Percentiles rank a stretch among this genome's conserved stretches.
These are phyloP conservation scores for Cladosporium sp. DNA, from an alignment of 2,329 filamentous ascomycete species.

Conservation along the genomic window DNA sequence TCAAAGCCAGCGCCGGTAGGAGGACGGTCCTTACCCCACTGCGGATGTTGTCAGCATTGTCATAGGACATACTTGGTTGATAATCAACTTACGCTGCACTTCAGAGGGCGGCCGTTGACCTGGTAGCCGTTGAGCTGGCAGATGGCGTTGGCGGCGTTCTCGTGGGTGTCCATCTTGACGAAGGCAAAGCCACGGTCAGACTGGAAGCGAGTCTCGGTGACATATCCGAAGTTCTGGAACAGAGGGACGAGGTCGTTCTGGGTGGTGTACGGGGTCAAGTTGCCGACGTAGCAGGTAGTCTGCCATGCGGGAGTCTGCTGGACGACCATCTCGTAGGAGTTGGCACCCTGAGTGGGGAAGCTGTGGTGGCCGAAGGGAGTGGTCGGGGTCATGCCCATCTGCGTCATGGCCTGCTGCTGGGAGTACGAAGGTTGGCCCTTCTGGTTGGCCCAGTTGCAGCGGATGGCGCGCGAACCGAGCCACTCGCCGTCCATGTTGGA, in stretches of 20 bases:
- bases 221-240: constrained; percentile 98
- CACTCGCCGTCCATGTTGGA: constrained; percentile 99
- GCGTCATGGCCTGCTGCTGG: constrained; percentile 94
- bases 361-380: constrained; percentile 90
- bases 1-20: constrained; percentile 59
- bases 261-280: constrained; percentile 95
- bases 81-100: constrained; percentile 87
- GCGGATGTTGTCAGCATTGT: constrained; percentile 35
- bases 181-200: constrained; percentile 97
- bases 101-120: constrained; percentile 92
- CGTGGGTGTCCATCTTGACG: constrained; percentile 98
- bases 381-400: constrained; percentile 97
- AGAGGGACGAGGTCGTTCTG: constrained; percentile 96
- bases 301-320: constrained; percentile 96
- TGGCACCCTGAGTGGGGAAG: constrained; percentile 93
- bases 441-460: constrained; percentile 99
- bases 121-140: constrained; percentile 98
- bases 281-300: constrained; percentile 97
- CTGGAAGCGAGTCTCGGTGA: constrained; percentile 96
- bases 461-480: constrained; percentile 96
- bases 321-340: constrained; percentile 97
- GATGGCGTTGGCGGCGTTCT: constrained; percentile 97
- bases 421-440: constrained; percentile 99
- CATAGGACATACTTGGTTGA: not conserved
- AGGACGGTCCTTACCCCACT: constrained; percentile 99